Percentiles rank a stretch among this genome's conserved stretches.
These are phyloP conservation scores for Neostapfia colusana DNA, from an alignment of 176 grass and related monocot genomes.

Conservation along the genomic window DNA sequence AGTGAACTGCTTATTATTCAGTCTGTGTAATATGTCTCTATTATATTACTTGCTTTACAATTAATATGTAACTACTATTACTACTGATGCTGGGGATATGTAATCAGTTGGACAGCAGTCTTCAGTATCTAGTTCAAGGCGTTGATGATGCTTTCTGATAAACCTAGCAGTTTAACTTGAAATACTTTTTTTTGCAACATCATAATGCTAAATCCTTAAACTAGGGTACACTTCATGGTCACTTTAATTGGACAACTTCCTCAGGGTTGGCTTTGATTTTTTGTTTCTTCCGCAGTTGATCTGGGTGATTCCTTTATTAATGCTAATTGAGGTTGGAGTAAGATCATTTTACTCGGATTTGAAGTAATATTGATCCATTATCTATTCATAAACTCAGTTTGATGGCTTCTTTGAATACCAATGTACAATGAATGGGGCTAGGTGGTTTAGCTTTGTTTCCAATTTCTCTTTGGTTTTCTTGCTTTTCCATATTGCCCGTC, in stretches of 20 bases:
- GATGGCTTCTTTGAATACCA: constrained; percentile 9
- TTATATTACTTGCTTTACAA: constrained; percentile 20
- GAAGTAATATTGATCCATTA: constrained; percentile 4
- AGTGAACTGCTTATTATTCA: constrained; percentile 10
- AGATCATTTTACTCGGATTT: neutral
- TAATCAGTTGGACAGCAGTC: constrained; percentile 11
- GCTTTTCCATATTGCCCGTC: constrained; percentile 21
- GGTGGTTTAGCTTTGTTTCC: neutral
- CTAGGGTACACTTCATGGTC: neutral
- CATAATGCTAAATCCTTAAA: neutral
- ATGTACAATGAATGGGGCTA: constrained; percentile 6
- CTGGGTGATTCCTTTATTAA: constrained; percentile 1
- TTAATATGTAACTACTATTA: neutral
- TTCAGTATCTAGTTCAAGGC: neutral
- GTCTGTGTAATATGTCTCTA: constrained; percentile 9
- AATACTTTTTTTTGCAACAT: constrained; percentile 22
- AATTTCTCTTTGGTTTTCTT: constrained; percentile 25
- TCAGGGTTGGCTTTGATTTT: constrained; percentile 19
- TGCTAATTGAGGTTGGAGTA: neutral
- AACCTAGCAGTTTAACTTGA: neutral
- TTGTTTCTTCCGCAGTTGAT: constrained; percentile 18
- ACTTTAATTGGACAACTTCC: constrained; percentile 6
- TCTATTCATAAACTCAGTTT: neutral
- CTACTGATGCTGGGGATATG: neutral
- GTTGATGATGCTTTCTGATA: neutral